Evolutionary conservation across 2,329 filamentous ascomycete species (phyloP).

Genomic region (Colletotrichum cordylinicola): DNA sequence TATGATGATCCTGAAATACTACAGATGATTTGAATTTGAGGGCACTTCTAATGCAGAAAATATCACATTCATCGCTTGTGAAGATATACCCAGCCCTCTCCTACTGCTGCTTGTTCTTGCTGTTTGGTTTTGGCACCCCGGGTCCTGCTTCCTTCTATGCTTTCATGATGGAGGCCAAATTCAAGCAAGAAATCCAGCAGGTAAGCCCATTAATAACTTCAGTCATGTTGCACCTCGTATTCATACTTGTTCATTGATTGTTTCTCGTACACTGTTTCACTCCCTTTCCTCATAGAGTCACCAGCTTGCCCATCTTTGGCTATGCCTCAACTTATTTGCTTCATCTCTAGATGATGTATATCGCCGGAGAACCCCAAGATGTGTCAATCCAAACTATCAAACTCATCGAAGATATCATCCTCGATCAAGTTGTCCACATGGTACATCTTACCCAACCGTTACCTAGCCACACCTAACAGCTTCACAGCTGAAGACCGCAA

Average conservation of each 20-base stretch:
- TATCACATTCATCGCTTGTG: not conserved
- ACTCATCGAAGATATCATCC: constrained; percentile 25
- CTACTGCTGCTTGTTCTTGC: not conserved
- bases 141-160: accelerated
- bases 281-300: accelerated
- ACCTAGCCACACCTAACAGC: not conserved
- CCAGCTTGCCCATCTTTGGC: accelerated
- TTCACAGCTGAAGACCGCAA: constrained; percentile 21
- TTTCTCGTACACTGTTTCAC: not conserved
- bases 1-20: not conserved
- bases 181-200: constrained; percentile 20
- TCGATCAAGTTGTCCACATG: constrained; percentile 22
- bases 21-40: not conserved
- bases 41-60: not conserved
- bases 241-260: not conserved
- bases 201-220: not conserved
- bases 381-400: constrained; percentile 22
- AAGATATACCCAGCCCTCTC: not conserved
- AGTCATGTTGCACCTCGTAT: too few relatives aligned
- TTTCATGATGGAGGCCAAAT: not conserved
- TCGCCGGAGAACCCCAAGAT: constrained; percentile 24
- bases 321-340: not conserved
- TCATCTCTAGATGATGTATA: constrained; percentile 26
- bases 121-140: not conserved
- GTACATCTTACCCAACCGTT: not conserved